Base-by-base conservation (phyloP, 352 stramenopile genomes). In the Pythium grandisporangium region DNA sequence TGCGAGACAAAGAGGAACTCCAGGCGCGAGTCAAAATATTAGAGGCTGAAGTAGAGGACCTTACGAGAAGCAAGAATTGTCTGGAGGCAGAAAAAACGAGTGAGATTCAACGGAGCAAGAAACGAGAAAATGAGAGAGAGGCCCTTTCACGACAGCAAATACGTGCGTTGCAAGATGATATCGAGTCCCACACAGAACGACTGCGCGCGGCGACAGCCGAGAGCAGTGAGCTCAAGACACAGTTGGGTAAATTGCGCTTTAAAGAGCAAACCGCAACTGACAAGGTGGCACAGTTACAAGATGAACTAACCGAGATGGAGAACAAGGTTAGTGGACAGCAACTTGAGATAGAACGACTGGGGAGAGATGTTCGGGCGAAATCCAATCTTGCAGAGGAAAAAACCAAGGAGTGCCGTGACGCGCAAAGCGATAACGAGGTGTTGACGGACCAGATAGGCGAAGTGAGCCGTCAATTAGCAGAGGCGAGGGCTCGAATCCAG, bases 1-100 rank as follows among this genome's bases (percentile, higher is more conserved):
- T 63, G 29, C 45, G 45, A 24, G 68, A 80, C 19, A 82, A 76
- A 46, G 40, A 55, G 2, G 49, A 68, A 10, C 36, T 78, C 6
- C 39, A 42, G 6, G 20, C 39, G n/a, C 57, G 64, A 12, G 36
- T 66, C 19, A 42, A 46, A 17, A 20, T 55, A 6, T 24, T 72
- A 8, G 48, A 60, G 33, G 26, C 37, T 7, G 66, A 85, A 30
- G 11, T 79, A 1, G 64, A 81, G 19, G 41, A 49, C 10, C 14
- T 58, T 1, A 44, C 25, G 4, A 41, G 38, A 7, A 49, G 59
- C 6, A 55, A 49, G 13, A 58, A 72, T 41, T 53, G 49, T 21
- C 26, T 70, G 8, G 57, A 70, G 24, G 25, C 59, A 17, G 57
- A 62, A 16, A 53, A 54, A 50, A 52, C 61, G 17, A 37, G 29